Base-by-base conservation (phyloP, 176 grass and related monocot species). In the Aechmea fasciata region DNA sequence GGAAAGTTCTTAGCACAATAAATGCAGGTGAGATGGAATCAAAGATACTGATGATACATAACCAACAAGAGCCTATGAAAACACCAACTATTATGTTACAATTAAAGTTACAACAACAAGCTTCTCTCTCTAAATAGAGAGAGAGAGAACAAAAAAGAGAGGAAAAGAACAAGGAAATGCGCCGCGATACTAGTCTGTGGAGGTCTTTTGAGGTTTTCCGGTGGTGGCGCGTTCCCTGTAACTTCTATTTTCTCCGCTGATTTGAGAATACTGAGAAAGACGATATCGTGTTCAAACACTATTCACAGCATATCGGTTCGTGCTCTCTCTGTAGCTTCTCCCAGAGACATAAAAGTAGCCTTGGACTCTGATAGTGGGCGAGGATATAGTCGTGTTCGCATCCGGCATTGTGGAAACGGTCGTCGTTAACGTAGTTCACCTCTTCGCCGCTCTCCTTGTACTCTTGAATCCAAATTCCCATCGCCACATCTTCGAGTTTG, bases 401-500 rank as follows among this genome's bases (percentile, higher is more conserved):
- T 26, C 88, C 92, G 71, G 85, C 83, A 23, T 69, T 96, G 53
- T 96, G 85, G 67, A 96, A 91, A 13, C 75, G 83, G 18, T 91
- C 92, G 70, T 88, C 88, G 6, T 65, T 91, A 52, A 82, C 80
- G 23, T 80, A 88, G 66, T 91, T 96, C 51, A 96, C 77, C 65
- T 84, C 72, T 50, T 84, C 72, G 18, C 85, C 92, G 1, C 72
- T 89, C 18, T 78, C 69, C 55, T 91, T 86, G 50, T 86, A 96
- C 29, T 87, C 85, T 67, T 91, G 75, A 74, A 96, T 88, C 88
- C 88, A 96, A 81, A 96, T 96, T 14, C 92, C 92, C 85, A 91
- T 91, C 6, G 88, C 92, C 26, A 96, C 92, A 9, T 96, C 92
- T 86, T 91, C 92, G 0, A 96, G 92, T 84, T 91, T 96, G 84